These are phyloP conservation scores for Didymosphaeria variabile DNA, from an alignment of 2,329 filamentous ascomycete species.

Conservation along the genomic window DNA sequence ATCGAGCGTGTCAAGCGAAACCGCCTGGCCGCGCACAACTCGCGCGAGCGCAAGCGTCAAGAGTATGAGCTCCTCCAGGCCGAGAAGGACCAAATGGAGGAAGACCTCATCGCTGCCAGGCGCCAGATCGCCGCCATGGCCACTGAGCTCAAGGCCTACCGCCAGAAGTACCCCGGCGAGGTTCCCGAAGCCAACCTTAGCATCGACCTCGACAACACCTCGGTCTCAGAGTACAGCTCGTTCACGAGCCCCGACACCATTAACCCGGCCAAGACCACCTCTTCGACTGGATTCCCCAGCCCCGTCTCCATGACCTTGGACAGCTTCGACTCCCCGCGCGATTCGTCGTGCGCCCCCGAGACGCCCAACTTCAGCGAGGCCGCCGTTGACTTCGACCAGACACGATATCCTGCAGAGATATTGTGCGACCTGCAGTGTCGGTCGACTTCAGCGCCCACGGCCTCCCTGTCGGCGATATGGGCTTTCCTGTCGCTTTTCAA, in stretches of 20 bases:
- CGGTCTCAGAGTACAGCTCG: slow-evolving; percentile 33
- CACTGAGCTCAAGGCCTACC: slow-evolving; percentile 55
- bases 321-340: slow-evolving; percentile 51
- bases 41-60: slow-evolving; percentile 88
- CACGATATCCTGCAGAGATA: slow-evolving; percentile 99
- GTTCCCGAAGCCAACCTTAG: slow-evolving; percentile 25
- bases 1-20: slow-evolving; percentile 98
- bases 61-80: slow-evolving; percentile 85
- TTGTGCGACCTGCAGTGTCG: slow-evolving; percentile 99
- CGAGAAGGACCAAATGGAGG: slow-evolving; percentile 71
- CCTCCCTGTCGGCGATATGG: slow-evolving; percentile 42
- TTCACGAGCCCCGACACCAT: slow-evolving; percentile 36
- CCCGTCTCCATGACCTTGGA: slow-evolving; percentile 50
- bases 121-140: slow-evolving; percentile 60
- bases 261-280: slow-evolving; percentile 46
- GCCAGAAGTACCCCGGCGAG: slow-evolving; percentile 44
- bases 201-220: slow-evolving; percentile 31
- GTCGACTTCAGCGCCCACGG: slow-evolving; percentile 65
- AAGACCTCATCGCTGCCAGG: slow-evolving; percentile 66
- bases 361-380: slow-evolving; percentile 53
- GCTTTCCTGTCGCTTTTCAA: slow-evolving; percentile 49
- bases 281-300: slow-evolving; percentile 38
- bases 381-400: slow-evolving; percentile 78
- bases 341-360: slow-evolving; percentile 49
- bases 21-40: slow-evolving; percentile 94